Conservation (phyloP, 1,284 basidiomycete species). For the Xerocomus nothofagi region DNA sequence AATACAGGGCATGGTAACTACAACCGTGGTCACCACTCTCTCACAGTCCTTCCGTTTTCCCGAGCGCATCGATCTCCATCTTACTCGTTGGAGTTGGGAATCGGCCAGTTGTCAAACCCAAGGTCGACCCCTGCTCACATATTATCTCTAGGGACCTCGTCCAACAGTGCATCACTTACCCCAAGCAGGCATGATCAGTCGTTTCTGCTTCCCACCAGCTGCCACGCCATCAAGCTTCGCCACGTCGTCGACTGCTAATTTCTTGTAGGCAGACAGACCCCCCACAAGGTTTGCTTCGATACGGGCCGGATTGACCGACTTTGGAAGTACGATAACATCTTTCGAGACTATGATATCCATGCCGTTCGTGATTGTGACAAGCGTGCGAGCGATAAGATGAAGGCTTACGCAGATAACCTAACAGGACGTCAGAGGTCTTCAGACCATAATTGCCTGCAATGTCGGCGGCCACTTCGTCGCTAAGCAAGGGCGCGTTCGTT, state of each 20-base stretch:
- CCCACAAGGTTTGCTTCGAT: constrained; percentile 71
- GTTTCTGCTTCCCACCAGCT: constrained; percentile 68
- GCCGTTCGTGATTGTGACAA: constrained; percentile 1
- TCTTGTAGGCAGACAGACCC: constrained; percentile 46
- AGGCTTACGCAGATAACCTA: constrained; percentile 62
- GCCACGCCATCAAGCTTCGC: constrained; percentile 64
- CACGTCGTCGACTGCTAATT: constrained; percentile 61
- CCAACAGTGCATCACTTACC: constrained; percentile 42
- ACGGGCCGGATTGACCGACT: constrained; percentile 74
- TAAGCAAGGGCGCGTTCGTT: constrained; percentile 65
- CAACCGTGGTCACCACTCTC: background rate
- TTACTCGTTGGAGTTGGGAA: constrained; percentile 10
- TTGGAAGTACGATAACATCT: constrained; percentile 67
- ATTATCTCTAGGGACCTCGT: constrained; percentile 8
- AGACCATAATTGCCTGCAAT: constrained; percentile 65
- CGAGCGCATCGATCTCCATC: background rate
- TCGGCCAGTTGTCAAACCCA: constrained; percentile 67
- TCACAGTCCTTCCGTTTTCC: background rate
- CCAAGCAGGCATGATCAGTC: constrained; percentile 67
- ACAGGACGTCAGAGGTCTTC: constrained; percentile 61
- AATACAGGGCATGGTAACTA: background rate
- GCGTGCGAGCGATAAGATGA: constrained; percentile 6
- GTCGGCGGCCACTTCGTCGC: constrained; percentile 63
- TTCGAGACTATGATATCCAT: constrained; percentile 50
- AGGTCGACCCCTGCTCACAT: constrained; percentile 54